Base-by-base conservation (phyloP, 169 alveolate genomes). In the Cystoisospora suis region DNA sequence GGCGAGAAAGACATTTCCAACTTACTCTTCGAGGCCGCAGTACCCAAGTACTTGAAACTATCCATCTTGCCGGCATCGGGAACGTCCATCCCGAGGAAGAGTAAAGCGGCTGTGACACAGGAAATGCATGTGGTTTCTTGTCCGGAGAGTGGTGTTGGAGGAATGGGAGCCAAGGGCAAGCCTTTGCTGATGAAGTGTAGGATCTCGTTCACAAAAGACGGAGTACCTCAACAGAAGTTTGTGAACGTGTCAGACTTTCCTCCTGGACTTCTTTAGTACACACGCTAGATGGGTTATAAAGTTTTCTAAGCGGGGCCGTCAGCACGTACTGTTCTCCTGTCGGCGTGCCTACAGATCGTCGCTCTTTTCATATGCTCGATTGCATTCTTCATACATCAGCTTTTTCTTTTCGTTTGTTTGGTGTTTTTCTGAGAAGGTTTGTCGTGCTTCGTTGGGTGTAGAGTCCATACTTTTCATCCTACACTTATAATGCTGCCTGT, bases 171-270 rank as follows among this genome's bases (percentile, higher is more conserved):
- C 38, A 70, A 40, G 53, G 59, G 3, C 9, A 85, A 85, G 81
- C 91, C 91, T 15, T 65, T 87, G 87, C 87, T 75, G 27, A 72
- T 87, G 79, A 87, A 87, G 79, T 87, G 91, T 80, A 7, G 91
- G 20, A 70, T 87, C 34, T 72, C 91, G 56, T 87, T 69, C 58
- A 27, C 32, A 5, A 87, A 44, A 56, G 91, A 75, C 81, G 87
- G 91, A 9, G 79, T 12, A 9, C 3, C 47, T 6, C 46, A 75
- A 27, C 91, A 87, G 79, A 87, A 87, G 36, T 49, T 61, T 38
- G 77, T 83, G n/a, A 87, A 87, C 49, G 91, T 87, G 44, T 44
- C 77, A 3, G 46, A 65, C 42, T 87, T 87, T 32, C 91, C 91
- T 12, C n/a, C 86, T 0, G 47, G 77, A 65, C 77, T 65, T 23